Evolutionary conservation across 2,329 filamentous ascomycete genomes (phyloP).

Genomic region (Talaromyces pinophilus): DNA sequence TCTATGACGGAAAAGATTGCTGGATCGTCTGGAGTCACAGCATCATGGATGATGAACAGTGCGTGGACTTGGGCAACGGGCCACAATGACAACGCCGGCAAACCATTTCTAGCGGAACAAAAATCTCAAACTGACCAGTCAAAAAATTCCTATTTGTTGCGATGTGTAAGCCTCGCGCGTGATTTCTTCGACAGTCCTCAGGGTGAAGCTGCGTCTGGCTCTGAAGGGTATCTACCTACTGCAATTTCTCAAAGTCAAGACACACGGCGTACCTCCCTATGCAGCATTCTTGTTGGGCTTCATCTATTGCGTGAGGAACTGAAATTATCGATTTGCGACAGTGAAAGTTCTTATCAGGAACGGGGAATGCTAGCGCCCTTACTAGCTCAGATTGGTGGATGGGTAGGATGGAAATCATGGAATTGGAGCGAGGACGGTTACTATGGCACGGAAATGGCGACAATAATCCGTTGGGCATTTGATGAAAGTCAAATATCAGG

Average conservation of each 20-base stretch:
- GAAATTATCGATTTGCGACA: conserved; percentile 68
- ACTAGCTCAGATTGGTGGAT: conserved; percentile 75
- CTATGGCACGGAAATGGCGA: conserved; percentile 63
- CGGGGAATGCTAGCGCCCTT: conserved; percentile 65
- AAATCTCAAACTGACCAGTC: conserved; percentile 33
- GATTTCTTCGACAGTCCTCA: conserved; percentile 64
- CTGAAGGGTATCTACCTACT: conserved; percentile 67
- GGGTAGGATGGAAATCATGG: conserved; percentile 75
- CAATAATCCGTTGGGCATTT: conserved; percentile 56
- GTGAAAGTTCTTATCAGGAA: conserved; percentile 50
- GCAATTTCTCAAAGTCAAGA: conserved; percentile 55
- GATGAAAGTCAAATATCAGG: conserved; percentile 53
- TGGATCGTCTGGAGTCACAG: conserved; percentile 41
- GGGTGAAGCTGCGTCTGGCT: conserved; percentile 58
- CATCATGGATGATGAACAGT: conserved; percentile 57
- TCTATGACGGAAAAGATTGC: conserved; percentile 52
- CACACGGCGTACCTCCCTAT: conserved; percentile 62
- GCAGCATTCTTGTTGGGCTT: conserved; percentile 70
- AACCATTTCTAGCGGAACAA: conserved; percentile 29
- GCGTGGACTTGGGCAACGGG: conserved; percentile 74
- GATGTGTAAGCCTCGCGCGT: conserved; percentile 60
- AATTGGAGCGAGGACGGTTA: conserved; percentile 53
- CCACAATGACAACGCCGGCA: conserved; percentile 43
- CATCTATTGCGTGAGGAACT: conserved; percentile 89
- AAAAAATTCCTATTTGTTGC: conserved; percentile 47